Percentiles rank a stretch among this genome's conserved stretches.
Evolutionary conservation across 2,329 filamentous ascomycete genomes (phyloP).

Genomic region (Colletotrichum navitas): DNA sequence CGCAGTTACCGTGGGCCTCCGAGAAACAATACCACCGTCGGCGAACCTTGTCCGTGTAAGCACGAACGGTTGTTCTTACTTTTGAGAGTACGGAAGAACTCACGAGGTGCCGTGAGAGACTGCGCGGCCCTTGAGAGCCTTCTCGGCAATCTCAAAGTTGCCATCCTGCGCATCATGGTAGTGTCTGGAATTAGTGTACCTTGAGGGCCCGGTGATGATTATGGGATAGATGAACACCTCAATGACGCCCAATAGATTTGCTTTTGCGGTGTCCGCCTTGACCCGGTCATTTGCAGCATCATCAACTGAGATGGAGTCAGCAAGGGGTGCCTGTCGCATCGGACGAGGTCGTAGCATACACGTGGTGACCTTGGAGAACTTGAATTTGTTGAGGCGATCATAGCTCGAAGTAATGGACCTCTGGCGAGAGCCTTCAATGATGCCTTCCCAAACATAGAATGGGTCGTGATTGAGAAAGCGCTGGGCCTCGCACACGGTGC

Average conservation of each 20-base stretch:
- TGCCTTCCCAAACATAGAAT: conserved; percentile 9
- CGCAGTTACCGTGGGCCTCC: background rate
- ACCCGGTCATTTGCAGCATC: conserved; percentile 28
- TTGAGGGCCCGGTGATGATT: conserved; percentile 5
- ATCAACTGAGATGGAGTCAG: conserved; percentile 39
- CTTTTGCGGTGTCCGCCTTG: conserved; percentile 16
- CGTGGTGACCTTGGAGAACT: conserved; percentile 42
- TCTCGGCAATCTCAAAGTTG: conserved; percentile 33
- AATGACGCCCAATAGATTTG: conserved; percentile 43
- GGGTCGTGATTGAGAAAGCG: background rate
- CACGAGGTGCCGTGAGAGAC: conserved; percentile 44
- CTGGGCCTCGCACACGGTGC: conserved; percentile 15
- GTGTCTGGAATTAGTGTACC: background rate
- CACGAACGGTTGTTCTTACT: background rate
- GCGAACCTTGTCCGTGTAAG: conserved; percentile 26
- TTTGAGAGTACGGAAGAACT: conserved; percentile 5
- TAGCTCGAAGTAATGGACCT: background rate
- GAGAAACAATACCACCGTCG: conserved; percentile 17
- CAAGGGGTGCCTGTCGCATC: too few species aligned
- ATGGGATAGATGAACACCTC: conserved; percentile 42
- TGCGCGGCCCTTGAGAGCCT: conserved; percentile 42
- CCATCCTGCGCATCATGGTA: background rate
- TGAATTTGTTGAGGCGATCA: conserved; percentile 39
- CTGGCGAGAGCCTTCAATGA: conserved; percentile 8
- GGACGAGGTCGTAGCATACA: conserved; percentile 27